Evolutionary conservation across 1,284 basidiomycete species (phyloP), one percentile per base, ranked within the genome.

Genomic region (Sanghuangporus weigelae): DNA sequence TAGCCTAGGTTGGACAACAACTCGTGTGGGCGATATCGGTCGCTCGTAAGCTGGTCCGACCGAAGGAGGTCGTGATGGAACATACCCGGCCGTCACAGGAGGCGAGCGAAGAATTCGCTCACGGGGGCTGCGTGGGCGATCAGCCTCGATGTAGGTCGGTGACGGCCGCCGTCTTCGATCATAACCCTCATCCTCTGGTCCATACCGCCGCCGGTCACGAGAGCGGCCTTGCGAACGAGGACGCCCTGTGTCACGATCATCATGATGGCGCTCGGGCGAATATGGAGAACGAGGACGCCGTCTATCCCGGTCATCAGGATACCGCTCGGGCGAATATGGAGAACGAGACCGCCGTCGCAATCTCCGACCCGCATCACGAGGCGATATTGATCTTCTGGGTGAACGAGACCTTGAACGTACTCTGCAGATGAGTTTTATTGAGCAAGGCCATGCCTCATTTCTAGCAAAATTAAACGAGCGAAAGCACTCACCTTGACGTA

Each of bases 371-470:
- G 44, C n/a, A 58, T 59, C 57, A 16, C 49, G 39, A 46, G 62
- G 72, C 12, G 74, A 73, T 58, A 67, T 68, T 48, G 72, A 74
- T 7, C 68, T 69, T 31, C 55, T 19, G 55, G 40, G 55, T 38
- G 71, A 71, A 36, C 71, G 71, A 14, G 65, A 42, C 38, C 55
- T 40, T 14, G 55, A 19, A n/a, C 4, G 16, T 19, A 11, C 19
- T 50, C 19, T 19, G 42, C 14, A 19, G 19, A 44, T 40, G 5
- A 19, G 7, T 57, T 19, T 39, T 40, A 21, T 10, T n/a, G 19
- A 26, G 26, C 31, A 55, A 19, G 38, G 14, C 11, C 26, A 55
- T 31, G 53, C 6, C 26, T 31, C 26, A 31, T 31, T 31, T 31
- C 26, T 31, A 31, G 26, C 26, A 31, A 31, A 31, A 31, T 3